Evolutionary conservation across 176 grass and related monocot species (phyloP), one percentile per base, ranked within the genome.

Genomic region (Calamus simplicifolius): DNA sequence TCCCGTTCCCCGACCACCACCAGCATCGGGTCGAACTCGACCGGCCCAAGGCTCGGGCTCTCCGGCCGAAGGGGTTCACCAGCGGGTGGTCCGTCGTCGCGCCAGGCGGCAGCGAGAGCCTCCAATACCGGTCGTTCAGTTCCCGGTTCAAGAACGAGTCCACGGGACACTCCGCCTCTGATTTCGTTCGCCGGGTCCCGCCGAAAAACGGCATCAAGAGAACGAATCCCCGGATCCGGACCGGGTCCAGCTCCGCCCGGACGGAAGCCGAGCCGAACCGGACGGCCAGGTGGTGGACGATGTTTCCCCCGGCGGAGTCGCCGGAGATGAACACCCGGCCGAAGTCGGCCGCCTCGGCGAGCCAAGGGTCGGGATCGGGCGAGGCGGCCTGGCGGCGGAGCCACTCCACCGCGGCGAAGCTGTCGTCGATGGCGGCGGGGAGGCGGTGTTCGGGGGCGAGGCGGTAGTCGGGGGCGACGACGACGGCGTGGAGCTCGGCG

Each of bases 51-150:
- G 19, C 8, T 18, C 14, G 72, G 77, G 66, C 72, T 84, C 25
- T 55, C 83, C 15, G 72, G 78, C 0, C 92, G 29, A 97, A 91
- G n/a, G 84, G 92, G 64, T 97, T 91, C 18, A 71, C 56, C 0
- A 75, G 18, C 2, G 92, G 78, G 55, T 97, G 84, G 68, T 97
- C 92, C 35, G 27, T 49, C 57, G 80, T 88, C 21, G 72, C 74
- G 50, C 83, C 83, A 8, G 10, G 25, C 19, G 92, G 92, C 31
- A 91, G 75, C 56, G 92, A 80, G 2, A 88, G 92, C 53, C 80
- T 72, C 92, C 92, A 90, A 72, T 87, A 90, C 25, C 89, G 80
- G 70, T 88, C 89, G 75, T 88, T 89, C 26, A 95, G 77, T 3
- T 77, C 52, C 10, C 35, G 63, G 83, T 79, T 85, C 5, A 90